Evolutionary conservation across 2,329 filamentous ascomycete species (phyloP).

Genomic region (Coccinonectria pachysandricola): DNA sequence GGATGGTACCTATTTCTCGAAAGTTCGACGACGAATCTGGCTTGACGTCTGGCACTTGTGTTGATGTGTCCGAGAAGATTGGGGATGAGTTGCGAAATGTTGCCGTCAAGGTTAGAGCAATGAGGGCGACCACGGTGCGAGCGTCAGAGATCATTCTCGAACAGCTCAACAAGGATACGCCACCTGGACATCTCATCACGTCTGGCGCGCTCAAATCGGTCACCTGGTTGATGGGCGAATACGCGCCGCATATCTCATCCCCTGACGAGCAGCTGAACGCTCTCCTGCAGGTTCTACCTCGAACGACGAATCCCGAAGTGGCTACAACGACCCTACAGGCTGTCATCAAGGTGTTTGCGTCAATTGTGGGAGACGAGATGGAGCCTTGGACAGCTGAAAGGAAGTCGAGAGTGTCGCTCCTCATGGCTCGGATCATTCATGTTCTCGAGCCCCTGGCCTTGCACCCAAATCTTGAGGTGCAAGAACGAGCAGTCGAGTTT

Average conservation of each 20-base stretch:
- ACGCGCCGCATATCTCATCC: conserved; percentile 58
- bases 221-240: conserved; percentile 85
- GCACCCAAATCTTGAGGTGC: conserved; percentile 85
- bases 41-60: conserved; percentile 16
- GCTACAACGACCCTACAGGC: conserved; percentile 78
- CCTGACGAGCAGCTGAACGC: conserved; percentile 64
- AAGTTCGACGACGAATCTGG: conserved; percentile 27
- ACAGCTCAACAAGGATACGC: conserved; percentile 42
- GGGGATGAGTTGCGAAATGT: conserved; percentile 83
- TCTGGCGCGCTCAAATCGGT: conserved; percentile 63
- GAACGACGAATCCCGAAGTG: conserved; percentile 49
- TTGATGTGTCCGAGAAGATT: conserved; percentile 57
- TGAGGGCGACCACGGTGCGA: conserved; percentile 68
- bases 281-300: conserved; percentile 56
- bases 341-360: conserved; percentile 72
- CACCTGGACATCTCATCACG: conserved; percentile 45
- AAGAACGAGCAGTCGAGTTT: conserved; percentile 89
- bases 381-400: conserved; percentile 61
- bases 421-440: conserved; percentile 73
- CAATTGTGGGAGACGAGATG: conserved; percentile 54
- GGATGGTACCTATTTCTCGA: conserved; percentile 49
- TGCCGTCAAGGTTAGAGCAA: conserved; percentile 79
- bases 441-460: conserved; percentile 68
- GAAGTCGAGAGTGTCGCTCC: conserved; percentile 63
- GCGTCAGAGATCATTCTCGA: conserved; percentile 70